A percentile compares a stretch with the other conserved stretches of the same genome.
Conservation (phyloP, 768 basidiomycete species). For the Lactifluus volemus region DNA sequence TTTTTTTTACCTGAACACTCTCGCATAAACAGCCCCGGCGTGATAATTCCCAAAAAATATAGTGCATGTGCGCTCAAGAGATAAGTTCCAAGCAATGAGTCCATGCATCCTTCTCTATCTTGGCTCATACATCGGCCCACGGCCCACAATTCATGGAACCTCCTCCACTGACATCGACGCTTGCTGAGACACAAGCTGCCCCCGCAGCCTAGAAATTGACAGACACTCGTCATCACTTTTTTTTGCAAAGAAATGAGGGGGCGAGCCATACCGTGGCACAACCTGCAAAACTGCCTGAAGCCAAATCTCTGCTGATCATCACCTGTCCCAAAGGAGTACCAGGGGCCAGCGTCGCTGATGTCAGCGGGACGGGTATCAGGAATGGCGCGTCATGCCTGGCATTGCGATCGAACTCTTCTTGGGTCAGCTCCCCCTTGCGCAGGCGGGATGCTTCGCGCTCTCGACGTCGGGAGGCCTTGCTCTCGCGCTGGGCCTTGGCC, state of each 20-base stretch:
- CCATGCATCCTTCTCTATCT: background rate
- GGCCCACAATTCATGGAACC: background rate
- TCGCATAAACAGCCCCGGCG: background rate
- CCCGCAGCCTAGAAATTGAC: background rate
- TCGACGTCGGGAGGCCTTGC: conserved; percentile 6
- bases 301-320: background rate
- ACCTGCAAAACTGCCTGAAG: conserved; percentile 6
- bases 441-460: conserved; percentile 6
- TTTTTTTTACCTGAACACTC: background rate
- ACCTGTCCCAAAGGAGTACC: background rate
- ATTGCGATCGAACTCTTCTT: conserved; percentile 12
- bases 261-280: conserved; percentile 1
- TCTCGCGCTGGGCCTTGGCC: conserved; percentile 12
- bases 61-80: background rate
- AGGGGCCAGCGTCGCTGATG: background rate
- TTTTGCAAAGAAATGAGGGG: background rate
- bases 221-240: background rate
- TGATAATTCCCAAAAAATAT: background rate
- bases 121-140: background rate
- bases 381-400: conserved; percentile 3
- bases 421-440: conserved; percentile 7
- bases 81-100: background rate
- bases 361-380: conserved; percentile 8
- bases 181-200: conserved; percentile 10
- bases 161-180: background rate